These are phyloP conservation scores for Verticillium nubilum DNA, from an alignment of 2,329 filamentous ascomycete species.

Conservation along the genomic window DNA sequence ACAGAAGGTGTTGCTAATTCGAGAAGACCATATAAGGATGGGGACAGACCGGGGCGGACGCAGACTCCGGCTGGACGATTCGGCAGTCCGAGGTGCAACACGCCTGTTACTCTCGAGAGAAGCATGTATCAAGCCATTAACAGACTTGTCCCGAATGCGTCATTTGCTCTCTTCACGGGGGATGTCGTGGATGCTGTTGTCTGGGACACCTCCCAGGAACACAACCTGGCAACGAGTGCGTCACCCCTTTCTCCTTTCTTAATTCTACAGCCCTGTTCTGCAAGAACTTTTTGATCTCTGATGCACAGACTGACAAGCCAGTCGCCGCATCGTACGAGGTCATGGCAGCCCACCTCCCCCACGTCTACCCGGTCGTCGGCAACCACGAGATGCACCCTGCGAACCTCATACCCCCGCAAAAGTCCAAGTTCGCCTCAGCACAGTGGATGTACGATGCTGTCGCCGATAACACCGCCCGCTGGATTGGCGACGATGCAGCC, in stretches of 20 bases:
- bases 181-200: constrained; percentile 50
- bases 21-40: constrained; percentile 31
- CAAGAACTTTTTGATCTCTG: background rate
- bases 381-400: constrained; percentile 52
- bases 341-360: constrained; percentile 35
- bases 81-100: constrained; percentile 49
- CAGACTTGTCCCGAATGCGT: constrained; percentile 29
- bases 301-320: constrained; percentile 7
- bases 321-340: constrained; percentile 40
- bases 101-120: constrained; percentile 42
- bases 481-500: constrained; percentile 30
- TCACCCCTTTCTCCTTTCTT: background rate
- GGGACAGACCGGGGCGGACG: constrained; percentile 41
- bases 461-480: constrained; percentile 37
- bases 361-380: constrained; percentile 47
- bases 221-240: constrained; percentile 23
- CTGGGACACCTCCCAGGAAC: constrained; percentile 39
- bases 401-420: constrained; percentile 41
- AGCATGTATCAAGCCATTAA: constrained; percentile 51
- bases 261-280: background rate
- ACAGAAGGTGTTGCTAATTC: background rate
- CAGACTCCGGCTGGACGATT: constrained; percentile 43
- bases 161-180: constrained; percentile 54
- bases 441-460: constrained; percentile 50
- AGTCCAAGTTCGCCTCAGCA: constrained; percentile 24